Base-by-base conservation (phyloP, 2,329 filamentous ascomycete genomes). In the Sclerotinia glacialis region DNA sequence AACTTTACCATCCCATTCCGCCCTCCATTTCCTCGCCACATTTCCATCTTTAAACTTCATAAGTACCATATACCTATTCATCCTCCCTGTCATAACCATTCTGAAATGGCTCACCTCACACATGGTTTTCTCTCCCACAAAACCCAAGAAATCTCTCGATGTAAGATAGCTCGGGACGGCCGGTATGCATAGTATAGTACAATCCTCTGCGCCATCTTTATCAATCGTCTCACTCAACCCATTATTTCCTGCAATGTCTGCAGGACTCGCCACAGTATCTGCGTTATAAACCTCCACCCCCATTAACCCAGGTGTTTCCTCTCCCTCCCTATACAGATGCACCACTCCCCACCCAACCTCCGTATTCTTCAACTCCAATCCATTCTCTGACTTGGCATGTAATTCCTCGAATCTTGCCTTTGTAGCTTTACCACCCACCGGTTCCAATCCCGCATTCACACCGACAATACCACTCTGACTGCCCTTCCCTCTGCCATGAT, bases 151-250 rank as follows among this genome's bases (percentile, higher is more conserved):
- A 75, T 98, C 94, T 8, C 90, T 90, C 0, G 93, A 91, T 9
- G 92, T 92, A 80, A 98, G 89, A 78, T 97, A 98, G 40, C 91
- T 95, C 8, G 95, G 95, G 18, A 99, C 94, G 6, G 94, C 93
- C 37, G 97, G 88, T 70, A 99, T 94, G 77, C 95, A 98, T 21
- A 99, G 79, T 0, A 92, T 96, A 3, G 91, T 95, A 76, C 91
- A 96, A 67, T 92, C 87, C 42, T 72, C 76, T 50, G 64, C 71
- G 68, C 69, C 70, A 66, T 50, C 68, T n/a, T 66, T 63, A 21
- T 87, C 84, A 64, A 61, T 69, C 61, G 70, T 68, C 68, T 70
- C 54, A 64, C 34, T 44, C 69, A 52, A 64, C 76, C 63, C 76
- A 72, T 26, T 68, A 68, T n/a, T 71, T 73, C 40, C 73, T 70